Evolutionary conservation across 163 green algal genomes (phyloP), one percentile per base, ranked within the genome.

Genomic region (Chlamydomonas reinhardtii): DNA sequence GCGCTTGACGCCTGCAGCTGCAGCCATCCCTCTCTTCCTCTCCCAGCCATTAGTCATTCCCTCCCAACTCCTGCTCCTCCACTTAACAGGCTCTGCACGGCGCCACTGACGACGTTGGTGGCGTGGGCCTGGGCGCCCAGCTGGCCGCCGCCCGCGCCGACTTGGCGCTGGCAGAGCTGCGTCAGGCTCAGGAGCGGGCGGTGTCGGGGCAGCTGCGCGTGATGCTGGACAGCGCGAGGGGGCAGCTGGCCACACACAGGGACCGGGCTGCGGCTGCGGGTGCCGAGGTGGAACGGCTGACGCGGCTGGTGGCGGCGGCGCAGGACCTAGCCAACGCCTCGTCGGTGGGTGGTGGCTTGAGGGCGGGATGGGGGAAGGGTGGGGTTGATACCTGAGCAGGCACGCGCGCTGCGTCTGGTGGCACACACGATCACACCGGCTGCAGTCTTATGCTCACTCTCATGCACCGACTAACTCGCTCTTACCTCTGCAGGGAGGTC

Each of bases 201-300:
- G 29, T 61, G 52, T 29, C 24, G 0, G 66, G 52, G 54, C 79
- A 86, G 79, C 54, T 86, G 79, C 52, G 68, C 34, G 79, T 86
- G 52, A 86, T 86, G 79, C 68, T 86, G 68, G 79, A 72, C 3
- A 78, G 68, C 25, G 52, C 37, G 29, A 29, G 69, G 32, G 79
- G 31, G 14, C 72, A 70, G 27, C 68, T 78, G 54, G 79, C 39
- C 4, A 22, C 73, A 32, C 79, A 86, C 34, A 35, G 22, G 69
- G 34, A 34, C 6, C 39, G 79, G 24, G 79, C 79, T 52, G 79
- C 68, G 52, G 54, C 68, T 68, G 79, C 79, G 32, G 54, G 22
- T 52, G 79, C 69, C 25, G 79, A 86, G 68, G 79, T 64, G 68
- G 79, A 86, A 54, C 79, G 79, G 54, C 68, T 86, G 22, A 43